A percentile compares a stretch with the other conserved stretches of the same genome.
These are phyloP conservation scores for Aspergillus calidoustus DNA, from an alignment of 2,329 filamentous ascomycete species.

Conservation along the genomic window DNA sequence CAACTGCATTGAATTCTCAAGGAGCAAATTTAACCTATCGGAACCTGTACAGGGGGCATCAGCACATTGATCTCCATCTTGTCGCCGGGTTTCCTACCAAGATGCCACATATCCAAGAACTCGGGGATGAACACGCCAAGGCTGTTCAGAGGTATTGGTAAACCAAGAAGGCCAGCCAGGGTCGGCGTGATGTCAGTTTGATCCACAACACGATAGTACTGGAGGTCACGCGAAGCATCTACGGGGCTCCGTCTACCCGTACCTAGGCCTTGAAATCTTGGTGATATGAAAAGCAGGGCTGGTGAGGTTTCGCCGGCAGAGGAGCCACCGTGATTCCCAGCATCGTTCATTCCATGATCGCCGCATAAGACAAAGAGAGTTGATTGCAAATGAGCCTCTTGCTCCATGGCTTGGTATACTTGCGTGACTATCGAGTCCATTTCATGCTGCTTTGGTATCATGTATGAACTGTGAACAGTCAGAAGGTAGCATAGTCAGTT, in stretches of 20 bases:
- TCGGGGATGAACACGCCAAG: constrained; percentile 82
- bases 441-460: constrained; percentile 89
- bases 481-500: constrained; percentile 17
- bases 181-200: constrained; percentile 95
- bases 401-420: constrained; percentile 77
- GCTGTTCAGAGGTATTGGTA: constrained; percentile 88
- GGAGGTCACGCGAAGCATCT: constrained; percentile 69
- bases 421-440: constrained; percentile 83
- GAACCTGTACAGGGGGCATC: constrained; percentile 32
- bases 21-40: constrained; percentile 70
- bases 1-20: constrained; percentile 81
- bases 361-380: constrained; percentile 86
- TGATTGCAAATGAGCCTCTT: constrained; percentile 70
- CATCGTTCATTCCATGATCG: constrained; percentile 99
- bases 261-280: constrained; percentile 70
- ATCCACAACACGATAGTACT: constrained; percentile 83
- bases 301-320: constrained; percentile 93
- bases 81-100: constrained; percentile 50
- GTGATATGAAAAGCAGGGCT: constrained; percentile 87
- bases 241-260: constrained; percentile 57
- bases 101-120: constrained; percentile 76
- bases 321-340: constrained; percentile 93
- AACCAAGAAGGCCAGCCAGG: constrained; percentile 80
- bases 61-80: neutral
- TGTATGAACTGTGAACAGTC: constrained; percentile 68